Conservation (phyloP, 2,329 filamentous ascomycete species). For the Aspergillus alliaceus region DNA sequence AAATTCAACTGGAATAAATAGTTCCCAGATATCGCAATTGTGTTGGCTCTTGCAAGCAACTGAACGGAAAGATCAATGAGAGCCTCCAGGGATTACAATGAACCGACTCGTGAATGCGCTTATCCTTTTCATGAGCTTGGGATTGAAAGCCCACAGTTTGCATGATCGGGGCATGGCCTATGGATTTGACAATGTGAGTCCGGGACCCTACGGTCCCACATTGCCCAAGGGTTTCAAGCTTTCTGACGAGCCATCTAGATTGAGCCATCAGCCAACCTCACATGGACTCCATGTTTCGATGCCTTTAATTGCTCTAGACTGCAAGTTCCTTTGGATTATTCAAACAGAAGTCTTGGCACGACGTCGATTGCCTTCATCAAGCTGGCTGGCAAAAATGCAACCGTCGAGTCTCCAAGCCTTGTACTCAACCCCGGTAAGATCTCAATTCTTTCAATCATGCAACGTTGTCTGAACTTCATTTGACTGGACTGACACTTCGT, state of each 20-base stretch:
- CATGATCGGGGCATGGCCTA: constrained; percentile 5
- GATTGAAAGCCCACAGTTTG: constrained; percentile 1
- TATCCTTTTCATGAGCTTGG: constrained; percentile 2
- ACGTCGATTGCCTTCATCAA: constrained; percentile 19
- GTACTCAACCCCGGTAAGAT: constrained; percentile 12
- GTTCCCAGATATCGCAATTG: background rate
- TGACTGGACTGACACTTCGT: constrained; percentile 4
- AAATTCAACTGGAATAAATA: constrained; percentile 7
- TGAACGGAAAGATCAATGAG: background rate
- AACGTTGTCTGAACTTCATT: background rate
- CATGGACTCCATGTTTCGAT: constrained; percentile 16
- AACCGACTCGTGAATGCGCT: background rate
- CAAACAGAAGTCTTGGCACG: constrained; percentile 7
- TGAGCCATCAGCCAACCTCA: constrained; percentile 14
- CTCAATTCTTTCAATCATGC: background rate
- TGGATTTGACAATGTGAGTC: constrained; percentile 6
- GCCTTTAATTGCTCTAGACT: constrained; percentile 13
- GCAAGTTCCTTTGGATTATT: constrained; percentile 14
- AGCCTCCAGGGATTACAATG: background rate
- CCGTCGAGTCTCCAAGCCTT: constrained; percentile 15
- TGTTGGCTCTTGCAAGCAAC: constrained; percentile 1
- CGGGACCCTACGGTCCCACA: background rate
- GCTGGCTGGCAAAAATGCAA: constrained; percentile 17
- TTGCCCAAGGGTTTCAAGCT: background rate
- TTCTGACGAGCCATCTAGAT: constrained; percentile 13